phyloP scores from a whole-genome alignment of 2,329 filamentous ascomycete genomes.

The Scedosporium dehoogii region DNA sequence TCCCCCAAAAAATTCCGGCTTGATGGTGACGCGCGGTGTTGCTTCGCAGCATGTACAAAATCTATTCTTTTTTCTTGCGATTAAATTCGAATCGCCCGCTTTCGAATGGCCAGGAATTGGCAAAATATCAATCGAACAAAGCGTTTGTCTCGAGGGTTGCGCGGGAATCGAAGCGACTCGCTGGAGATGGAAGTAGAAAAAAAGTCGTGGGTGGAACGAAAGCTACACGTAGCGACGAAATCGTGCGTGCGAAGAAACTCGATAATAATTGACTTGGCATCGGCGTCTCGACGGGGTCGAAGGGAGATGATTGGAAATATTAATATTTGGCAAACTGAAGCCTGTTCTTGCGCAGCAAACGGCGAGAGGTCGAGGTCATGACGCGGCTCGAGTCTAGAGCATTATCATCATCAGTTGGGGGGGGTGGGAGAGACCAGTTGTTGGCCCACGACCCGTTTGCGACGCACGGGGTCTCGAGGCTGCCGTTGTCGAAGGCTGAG shows the following conservation, averaged over 20 bases:
- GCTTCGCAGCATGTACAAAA: not conserved
- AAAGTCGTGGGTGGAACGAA: too few relatives aligned
- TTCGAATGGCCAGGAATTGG: not conserved
- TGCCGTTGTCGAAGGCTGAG: not conserved
- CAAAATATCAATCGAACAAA: not conserved
- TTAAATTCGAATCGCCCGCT: not conserved
- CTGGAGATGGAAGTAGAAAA: too few relatives aligned
- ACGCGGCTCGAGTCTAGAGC: constrained; percentile 5
- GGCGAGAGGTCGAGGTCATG: constrained; percentile 5
- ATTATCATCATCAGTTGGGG: constrained; percentile 3
- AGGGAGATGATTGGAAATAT: not conserved
- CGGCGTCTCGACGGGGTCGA: not conserved
- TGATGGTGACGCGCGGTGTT: not conserved
- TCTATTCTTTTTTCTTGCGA: not conserved
- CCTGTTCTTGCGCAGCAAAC: constrained; percentile 1
- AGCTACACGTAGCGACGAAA: too few relatives aligned
- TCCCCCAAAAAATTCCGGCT: constrained; percentile 1
- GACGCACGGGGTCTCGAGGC: not conserved
- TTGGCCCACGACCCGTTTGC: not conserved
- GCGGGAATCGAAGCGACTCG: not conserved
- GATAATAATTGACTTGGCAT: not conserved
- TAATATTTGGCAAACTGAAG: not conserved
- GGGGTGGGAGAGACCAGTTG: not conserved
- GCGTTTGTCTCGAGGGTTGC: not conserved
- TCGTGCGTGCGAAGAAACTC: not conserved